Evolutionary conservation across 2,329 filamentous ascomycete genomes (phyloP), one percentile per base, ranked within the genome.

Genomic region (Neurospora crassa): DNA sequence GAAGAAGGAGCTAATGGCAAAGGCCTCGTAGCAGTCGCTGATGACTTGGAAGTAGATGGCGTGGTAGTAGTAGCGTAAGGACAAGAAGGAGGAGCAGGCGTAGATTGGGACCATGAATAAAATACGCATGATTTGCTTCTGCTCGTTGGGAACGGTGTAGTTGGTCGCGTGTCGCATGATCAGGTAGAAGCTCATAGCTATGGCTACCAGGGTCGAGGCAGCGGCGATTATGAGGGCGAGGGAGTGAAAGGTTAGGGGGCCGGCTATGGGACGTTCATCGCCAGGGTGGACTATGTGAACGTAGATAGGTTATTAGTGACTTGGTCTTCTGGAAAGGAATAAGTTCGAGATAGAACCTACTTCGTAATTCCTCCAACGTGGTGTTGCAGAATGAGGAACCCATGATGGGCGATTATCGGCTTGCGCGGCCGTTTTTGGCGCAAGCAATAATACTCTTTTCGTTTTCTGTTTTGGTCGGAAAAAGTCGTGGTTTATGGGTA

Each of bases 101-200:
- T 96, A 96, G 73, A 96, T 85, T 47, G 93, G 93, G 68, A 96
- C 88, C 92, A 96, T 95, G 79, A 94, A 90, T 37, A 97, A 86
- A 75, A 97, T 95, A 68, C 93, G 92, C 76, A 96, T 94, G 77
- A 96, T 94, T 84, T 89, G 87, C 79, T 83, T 84, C 77, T 90
- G 88, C 79, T 89, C 87, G 70, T 81, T 79, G 7, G 87, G 87
- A 71, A 87, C 87, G 37, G 87, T 89, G 77, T 90, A 90, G 79
- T 89, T 84, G 20, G 83, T 74, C 40, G 87, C 87, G 81, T 90
- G 88, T 81, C 85, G 84, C 79, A 81, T 86, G 72, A 89, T 85
- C 45, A 89, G 81, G 74, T 84, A 88, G 68, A 89, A 78, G 71
- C 87, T 88, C 53, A 86, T 78, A 67, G 83, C 69, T n/a, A 85